Evolutionary conservation across 305 asterid species (phyloP).

Genomic region (Euphrasia arctica): DNA sequence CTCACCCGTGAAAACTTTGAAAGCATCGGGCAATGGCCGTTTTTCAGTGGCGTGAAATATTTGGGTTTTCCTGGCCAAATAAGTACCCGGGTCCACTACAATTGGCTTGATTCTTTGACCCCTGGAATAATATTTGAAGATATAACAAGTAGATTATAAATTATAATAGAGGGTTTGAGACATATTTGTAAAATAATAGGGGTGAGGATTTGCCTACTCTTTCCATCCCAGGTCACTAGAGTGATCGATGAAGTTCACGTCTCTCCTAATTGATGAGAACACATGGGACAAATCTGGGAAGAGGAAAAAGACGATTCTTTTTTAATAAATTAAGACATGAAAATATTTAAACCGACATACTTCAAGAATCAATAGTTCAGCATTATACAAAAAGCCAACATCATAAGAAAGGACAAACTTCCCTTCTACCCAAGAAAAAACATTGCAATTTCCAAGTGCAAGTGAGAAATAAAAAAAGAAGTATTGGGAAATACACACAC

Average conservation of each 20-base stretch:
- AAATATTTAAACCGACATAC: constrained; percentile 18
- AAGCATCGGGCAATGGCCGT: constrained; percentile 86
- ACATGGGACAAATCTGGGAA: constrained; percentile 86
- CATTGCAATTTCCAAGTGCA: neutral
- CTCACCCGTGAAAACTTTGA: constrained; percentile 83
- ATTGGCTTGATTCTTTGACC: constrained; percentile 75
- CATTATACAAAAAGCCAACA: constrained; percentile 17
- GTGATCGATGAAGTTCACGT: constrained; percentile 91
- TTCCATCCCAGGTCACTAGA: constrained; percentile 97
- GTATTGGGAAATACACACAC: neutral
- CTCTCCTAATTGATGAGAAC: constrained; percentile 84
- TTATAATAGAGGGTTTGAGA: neutral
- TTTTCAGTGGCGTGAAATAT: constrained; percentile 93
- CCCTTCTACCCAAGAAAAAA: neutral
- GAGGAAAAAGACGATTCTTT: constrained; percentile 23
- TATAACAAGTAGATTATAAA: constrained; percentile 20
- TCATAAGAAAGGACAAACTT: constrained; percentile 2
- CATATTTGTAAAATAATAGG: constrained; percentile 24
- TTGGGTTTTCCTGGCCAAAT: constrained; percentile 77
- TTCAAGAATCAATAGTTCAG: neutral
- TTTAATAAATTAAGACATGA: constrained; percentile 11
- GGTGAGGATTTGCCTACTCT: constrained; percentile 77
- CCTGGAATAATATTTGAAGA: constrained; percentile 47
- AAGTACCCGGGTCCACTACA: constrained; percentile 90
- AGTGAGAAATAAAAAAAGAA: neutral